Conservation (phyloP, 169 alveolate species). For the Plasmodium relictum region DNA sequence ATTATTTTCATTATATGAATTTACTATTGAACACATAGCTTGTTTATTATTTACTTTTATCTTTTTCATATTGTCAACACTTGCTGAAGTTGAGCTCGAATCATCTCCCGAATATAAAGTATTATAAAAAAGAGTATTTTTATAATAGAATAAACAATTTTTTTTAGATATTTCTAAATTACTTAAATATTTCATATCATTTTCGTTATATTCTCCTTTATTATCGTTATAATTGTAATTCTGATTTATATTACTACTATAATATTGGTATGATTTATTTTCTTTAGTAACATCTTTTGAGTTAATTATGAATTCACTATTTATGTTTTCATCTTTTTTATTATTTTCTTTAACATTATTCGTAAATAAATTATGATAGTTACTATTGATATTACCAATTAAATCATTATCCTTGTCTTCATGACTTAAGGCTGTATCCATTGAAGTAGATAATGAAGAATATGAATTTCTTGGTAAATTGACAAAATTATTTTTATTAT, state of each 20-base stretch:
- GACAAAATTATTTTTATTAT: neutral
- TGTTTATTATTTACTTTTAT: neutral
- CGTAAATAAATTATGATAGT: neutral
- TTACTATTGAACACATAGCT: slow-evolving; percentile 7
- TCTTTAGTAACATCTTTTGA: neutral
- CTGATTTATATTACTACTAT: neutral
- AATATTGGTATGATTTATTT: neutral
- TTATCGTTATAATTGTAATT: neutral
- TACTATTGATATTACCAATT: neutral
- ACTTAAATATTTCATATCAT: slow-evolving; percentile 27
- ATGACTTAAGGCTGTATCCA: neutral
- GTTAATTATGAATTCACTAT: neutral
- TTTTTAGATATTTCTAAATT: slow-evolving; percentile 31
- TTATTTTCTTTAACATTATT: neutral
- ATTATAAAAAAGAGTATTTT: slow-evolving; percentile 38
- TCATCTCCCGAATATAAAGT: slow-evolving; percentile 21
- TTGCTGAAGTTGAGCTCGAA: neutral
- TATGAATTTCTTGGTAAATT: neutral
- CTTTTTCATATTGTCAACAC: slow-evolving; percentile 4
- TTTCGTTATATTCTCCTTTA: slow-evolving; percentile 17
- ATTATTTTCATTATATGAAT: slow-evolving; percentile 34
- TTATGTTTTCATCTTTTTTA: neutral
- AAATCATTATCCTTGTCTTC: neutral
- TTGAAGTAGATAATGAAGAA: slow-evolving; percentile 11
- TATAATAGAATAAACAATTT: slow-evolving; percentile 59